Evolutionary conservation across 1,284 basidiomycete species (phyloP).

Genomic region (Sanghuangporus weigelae): DNA sequence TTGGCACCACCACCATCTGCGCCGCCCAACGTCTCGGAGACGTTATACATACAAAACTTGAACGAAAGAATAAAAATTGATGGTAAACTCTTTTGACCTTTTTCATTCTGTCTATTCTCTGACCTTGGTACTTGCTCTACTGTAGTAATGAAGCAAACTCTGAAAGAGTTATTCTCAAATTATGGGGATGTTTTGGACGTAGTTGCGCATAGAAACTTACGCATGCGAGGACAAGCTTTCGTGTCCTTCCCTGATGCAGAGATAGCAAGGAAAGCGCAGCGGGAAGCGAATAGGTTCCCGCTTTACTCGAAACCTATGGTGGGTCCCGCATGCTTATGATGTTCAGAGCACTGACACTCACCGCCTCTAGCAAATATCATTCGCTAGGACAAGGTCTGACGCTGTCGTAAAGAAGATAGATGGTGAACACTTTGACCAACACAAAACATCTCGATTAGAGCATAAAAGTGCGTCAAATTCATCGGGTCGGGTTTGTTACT

Average conservation of each 20-base stretch:
- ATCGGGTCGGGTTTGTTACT: background rate
- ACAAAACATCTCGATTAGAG: slow-evolving; percentile 69
- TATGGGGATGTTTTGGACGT: slow-evolving; percentile 93
- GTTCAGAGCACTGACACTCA: background rate
- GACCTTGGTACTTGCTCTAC: slow-evolving; percentile 4
- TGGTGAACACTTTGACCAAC: slow-evolving; percentile 60
- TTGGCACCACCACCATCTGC: slow-evolving; percentile 25
- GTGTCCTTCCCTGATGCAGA: slow-evolving; percentile 85
- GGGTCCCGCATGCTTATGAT: slow-evolving; percentile 22
- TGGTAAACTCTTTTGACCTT: slow-evolving; percentile 40
- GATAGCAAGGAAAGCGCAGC: slow-evolving; percentile 81
- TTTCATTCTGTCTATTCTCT: slow-evolving; percentile 9
- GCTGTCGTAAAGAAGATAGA: slow-evolving; percentile 79
- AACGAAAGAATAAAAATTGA: slow-evolving; percentile 94
- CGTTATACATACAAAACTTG: slow-evolving; percentile 94
- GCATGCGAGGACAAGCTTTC: slow-evolving; percentile 99
- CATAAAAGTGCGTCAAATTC: slow-evolving; percentile 69
- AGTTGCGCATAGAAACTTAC: slow-evolving; percentile 86
- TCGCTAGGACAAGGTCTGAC: slow-evolving; percentile 85
- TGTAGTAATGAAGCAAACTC: slow-evolving; percentile 81
- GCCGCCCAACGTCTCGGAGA: slow-evolving; percentile 58
- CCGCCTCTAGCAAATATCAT: slow-evolving; percentile 78
- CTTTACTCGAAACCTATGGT: slow-evolving; percentile 97
- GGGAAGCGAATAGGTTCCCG: slow-evolving; percentile 91
- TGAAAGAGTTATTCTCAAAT: slow-evolving; percentile 86